Percentiles rank a stretch among this genome's conserved stretches.
These are phyloP conservation scores for Sorghum bicolor DNA, from an alignment of 176 grass and related monocot species.

Conservation along the genomic window Sorghum_bicolor_NCBIv3 NC_012879.2:59375001-59375500, in stretches of 20 bases:
- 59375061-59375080: no score
- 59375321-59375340: constrained; percentile 77
- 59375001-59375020: no score
- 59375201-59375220: not conserved
- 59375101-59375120: no score
- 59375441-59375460: constrained; percentile 82
- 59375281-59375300: constrained; percentile 14
- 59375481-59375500: constrained; percentile 31
- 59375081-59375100: no score
- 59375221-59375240: constrained; percentile 1
- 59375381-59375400: constrained; percentile 84
- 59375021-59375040: no score
- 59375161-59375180: no score
- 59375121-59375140: no score
- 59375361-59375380: constrained; percentile 82
- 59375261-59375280: constrained; percentile 25
- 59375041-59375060: no score
- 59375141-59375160: no score
- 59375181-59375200: not conserved
- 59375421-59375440: constrained; percentile 98
- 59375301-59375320: not conserved
- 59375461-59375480: constrained; percentile 69
- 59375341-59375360: constrained; percentile 65
- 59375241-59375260: constrained; percentile 3
- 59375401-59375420: constrained; percentile 72